Conservation (phyloP, 352 stramenopile genomes). For the Globisporangium emineosum region DNA sequence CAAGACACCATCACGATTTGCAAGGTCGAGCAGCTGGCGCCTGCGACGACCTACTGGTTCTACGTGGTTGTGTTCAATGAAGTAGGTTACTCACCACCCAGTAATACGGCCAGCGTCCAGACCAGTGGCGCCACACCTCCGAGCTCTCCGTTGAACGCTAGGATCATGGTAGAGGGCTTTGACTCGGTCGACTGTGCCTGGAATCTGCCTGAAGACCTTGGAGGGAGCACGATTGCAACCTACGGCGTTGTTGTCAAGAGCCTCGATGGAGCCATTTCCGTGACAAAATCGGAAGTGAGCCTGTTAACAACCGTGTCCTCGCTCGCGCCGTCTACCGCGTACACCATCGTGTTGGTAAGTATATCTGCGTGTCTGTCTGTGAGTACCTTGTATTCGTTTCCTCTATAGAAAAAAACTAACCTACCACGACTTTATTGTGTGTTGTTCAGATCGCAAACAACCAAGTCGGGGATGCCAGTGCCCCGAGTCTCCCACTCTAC, state of each 20-base stretch:
- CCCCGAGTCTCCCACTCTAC: constrained; percentile 23
- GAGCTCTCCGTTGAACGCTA: constrained; percentile 27
- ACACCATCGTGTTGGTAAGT: constrained; percentile 41
- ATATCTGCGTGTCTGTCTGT: neutral
- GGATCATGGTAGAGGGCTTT: constrained; percentile 28
- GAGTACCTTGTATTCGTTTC: neutral
- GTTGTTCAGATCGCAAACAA: constrained; percentile 9
- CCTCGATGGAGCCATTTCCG: constrained; percentile 4
- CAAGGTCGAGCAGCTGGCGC: constrained; percentile 23
- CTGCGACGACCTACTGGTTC: constrained; percentile 42
- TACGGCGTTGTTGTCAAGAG: constrained; percentile 28
- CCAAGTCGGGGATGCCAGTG: constrained; percentile 16
- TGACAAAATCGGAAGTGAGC: neutral
- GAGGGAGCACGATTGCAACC: constrained; percentile 29
- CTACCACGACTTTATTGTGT: neutral
- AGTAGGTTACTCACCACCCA: constrained; percentile 30
- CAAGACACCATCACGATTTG: constrained; percentile 23
- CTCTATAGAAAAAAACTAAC: neutral
- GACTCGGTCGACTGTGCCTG: constrained; percentile 32
- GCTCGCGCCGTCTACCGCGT: constrained; percentile 22
- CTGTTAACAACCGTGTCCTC: neutral
- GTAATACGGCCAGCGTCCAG: constrained; percentile 14
- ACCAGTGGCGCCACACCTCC: constrained; percentile 29
- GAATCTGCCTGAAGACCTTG: constrained; percentile 30
- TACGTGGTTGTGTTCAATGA: constrained; percentile 35